Conservation (phyloP, 2,329 filamentous ascomycete species). For the Colletotrichum plurivorum region DNA sequence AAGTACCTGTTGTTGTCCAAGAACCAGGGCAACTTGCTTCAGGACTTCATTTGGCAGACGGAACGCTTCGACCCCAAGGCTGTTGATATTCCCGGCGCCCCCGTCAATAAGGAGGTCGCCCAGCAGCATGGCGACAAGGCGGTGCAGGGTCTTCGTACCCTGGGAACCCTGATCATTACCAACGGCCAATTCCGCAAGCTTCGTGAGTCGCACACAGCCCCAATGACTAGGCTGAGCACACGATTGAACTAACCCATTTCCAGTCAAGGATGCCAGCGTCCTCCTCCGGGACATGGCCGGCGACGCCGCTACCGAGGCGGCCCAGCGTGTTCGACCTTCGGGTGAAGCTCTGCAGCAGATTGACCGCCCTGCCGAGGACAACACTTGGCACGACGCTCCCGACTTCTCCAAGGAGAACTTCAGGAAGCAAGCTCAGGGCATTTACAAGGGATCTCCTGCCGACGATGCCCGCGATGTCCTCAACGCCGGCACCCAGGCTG, state of each 20-base stretch:
- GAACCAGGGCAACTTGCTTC: constrained; percentile 93
- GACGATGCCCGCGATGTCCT: constrained; percentile 74
- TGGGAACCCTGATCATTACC: constrained; percentile 91
- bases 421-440: constrained; percentile 76
- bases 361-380: constrained; percentile 88
- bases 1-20: constrained; percentile 91
- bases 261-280: constrained; percentile 82
- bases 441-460: constrained; percentile 68
- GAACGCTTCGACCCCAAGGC: constrained; percentile 78
- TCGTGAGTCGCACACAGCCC: constrained; percentile 65
- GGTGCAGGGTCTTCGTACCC: constrained; percentile 85
- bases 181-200: constrained; percentile 98
- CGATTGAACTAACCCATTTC: constrained; percentile 39
- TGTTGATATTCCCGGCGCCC: constrained; percentile 73
- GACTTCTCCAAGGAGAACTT: constrained; percentile 79
- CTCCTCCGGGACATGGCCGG: constrained; percentile 92
- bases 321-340: constrained; percentile 80
- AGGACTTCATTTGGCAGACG: constrained; percentile 98
- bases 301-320: constrained; percentile 87
- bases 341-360: constrained; percentile 84
- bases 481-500: constrained; percentile 68
- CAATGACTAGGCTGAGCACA: accelerated
- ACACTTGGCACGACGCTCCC: constrained; percentile 93
- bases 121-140: constrained; percentile 88
- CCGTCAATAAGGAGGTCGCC: constrained; percentile 81